Evolutionary conservation across 768 basidiomycete genomes (phyloP).

Genomic region (Suillus bovinus): DNA sequence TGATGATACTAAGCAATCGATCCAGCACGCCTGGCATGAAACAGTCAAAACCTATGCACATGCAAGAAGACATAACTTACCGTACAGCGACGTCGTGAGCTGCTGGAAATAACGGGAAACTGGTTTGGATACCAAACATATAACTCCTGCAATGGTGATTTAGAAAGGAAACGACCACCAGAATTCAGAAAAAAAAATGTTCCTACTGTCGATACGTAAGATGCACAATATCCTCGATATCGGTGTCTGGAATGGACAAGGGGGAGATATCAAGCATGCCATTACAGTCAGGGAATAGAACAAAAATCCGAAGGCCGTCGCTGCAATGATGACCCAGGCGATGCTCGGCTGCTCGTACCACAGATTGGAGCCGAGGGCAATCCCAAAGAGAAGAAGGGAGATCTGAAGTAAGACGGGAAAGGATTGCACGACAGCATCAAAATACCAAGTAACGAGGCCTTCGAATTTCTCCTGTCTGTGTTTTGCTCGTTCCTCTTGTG

Average conservation of each 20-base stretch:
- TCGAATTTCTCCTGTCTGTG: conserved; percentile 12
- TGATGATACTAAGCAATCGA: not conserved
- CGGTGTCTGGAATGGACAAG: conserved; percentile 9
- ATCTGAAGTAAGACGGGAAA: conserved; percentile 16
- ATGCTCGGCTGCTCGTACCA: conserved; percentile 1
- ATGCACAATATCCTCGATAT: not conserved
- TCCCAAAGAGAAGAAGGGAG: conserved; percentile 14
- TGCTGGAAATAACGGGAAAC: not conserved
- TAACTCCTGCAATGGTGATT: not conserved
- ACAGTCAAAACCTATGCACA: not conserved
- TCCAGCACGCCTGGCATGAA: not conserved
- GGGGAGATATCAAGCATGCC: conserved; percentile 1
- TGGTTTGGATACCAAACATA: not conserved
- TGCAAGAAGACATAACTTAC: not conserved
- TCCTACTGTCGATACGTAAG: not conserved
- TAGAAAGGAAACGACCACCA: not conserved
- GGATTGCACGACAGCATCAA: conserved; percentile 10
- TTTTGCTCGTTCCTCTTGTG: conserved; percentile 11
- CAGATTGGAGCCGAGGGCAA: conserved; percentile 8
- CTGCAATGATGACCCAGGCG: conserved; percentile 1
- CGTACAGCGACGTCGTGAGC: not conserved
- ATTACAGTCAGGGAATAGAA: conserved; percentile 7
- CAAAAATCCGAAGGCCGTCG: not conserved
- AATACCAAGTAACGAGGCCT: conserved; percentile 16
- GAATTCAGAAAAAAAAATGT: not conserved